Conservation (phyloP, 2,329 filamentous ascomycete species). For the Fusarium nygamai region DNA sequence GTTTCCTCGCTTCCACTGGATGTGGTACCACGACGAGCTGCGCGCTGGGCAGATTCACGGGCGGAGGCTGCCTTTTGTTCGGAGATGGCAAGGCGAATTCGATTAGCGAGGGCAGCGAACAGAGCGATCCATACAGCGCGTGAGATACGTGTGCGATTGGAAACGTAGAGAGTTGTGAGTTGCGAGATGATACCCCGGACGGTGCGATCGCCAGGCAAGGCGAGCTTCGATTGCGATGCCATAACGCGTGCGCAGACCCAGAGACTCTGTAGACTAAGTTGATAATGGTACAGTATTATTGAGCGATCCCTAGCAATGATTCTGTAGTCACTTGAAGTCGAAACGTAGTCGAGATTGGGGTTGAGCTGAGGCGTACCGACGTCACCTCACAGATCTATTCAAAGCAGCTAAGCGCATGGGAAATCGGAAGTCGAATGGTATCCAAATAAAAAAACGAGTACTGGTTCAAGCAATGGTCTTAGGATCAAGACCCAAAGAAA, state of each 20-base stretch:
- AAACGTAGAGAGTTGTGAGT: conserved; percentile 77
- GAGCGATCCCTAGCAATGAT: background rate
- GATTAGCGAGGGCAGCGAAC: conserved; percentile 82
- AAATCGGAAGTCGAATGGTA: conserved; percentile 8
- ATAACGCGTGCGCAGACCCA: conserved; percentile 55
- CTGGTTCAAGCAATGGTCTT: background rate
- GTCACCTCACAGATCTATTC: conserved; percentile 38
- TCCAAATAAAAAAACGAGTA: background rate
- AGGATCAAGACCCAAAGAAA: background rate
- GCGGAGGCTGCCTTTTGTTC: conserved; percentile 89
- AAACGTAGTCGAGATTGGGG: background rate
- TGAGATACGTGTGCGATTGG: conserved; percentile 83
- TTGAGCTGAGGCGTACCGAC: conserved; percentile 31
- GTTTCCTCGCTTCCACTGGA: conserved; percentile 51
- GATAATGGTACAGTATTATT: background rate
- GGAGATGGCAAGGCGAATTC: conserved; percentile 88
- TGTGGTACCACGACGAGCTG: conserved; percentile 59
- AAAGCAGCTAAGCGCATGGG: conserved; percentile 21
- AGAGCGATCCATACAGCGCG: conserved; percentile 85
- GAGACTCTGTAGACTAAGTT: background rate
- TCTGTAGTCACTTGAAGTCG: background rate
- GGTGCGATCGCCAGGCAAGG: conserved; percentile 68
- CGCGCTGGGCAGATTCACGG: conserved; percentile 69
- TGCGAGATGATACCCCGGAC: conserved; percentile 72
- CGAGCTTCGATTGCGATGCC: conserved; percentile 80